A percentile compares a stretch with the other conserved stretches of the same genome.
phyloP scores from a whole-genome alignment of 1,139 yeast genomes.

The Williopsis jadinii region DNA sequence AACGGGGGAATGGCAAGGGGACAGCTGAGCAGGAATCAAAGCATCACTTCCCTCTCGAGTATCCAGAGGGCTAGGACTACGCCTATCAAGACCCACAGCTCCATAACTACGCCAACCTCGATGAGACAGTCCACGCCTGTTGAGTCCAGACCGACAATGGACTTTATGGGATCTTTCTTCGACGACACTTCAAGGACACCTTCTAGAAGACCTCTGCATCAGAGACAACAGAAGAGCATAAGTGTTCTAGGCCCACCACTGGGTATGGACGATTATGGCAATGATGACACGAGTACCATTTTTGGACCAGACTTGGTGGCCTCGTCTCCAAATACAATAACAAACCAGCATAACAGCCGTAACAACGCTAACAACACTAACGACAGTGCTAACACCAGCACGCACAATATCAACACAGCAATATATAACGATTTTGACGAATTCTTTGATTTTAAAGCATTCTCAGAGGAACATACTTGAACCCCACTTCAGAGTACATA shows the following conservation, averaged over 20 bases:
- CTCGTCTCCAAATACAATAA: background rate
- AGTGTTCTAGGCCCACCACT: slow-evolving; percentile 20
- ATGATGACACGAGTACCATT: background rate
- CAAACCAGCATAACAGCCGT: too few species aligned
- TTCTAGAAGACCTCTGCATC: slow-evolving; percentile 3
- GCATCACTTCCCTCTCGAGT: slow-evolving; percentile 17
- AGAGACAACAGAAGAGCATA: slow-evolving; percentile 12
- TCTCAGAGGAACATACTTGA: slow-evolving; percentile 6
- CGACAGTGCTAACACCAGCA: too few species aligned
- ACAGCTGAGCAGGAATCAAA: slow-evolving; percentile 15
- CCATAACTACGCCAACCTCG: slow-evolving; percentile 12
- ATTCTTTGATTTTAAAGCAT: slow-evolving; percentile 19
- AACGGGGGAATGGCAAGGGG: slow-evolving; percentile 1
- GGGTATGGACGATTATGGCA: slow-evolving; percentile 11
- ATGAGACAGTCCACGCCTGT: slow-evolving; percentile 17
- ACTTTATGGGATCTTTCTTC: slow-evolving; percentile 13
- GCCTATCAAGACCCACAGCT: slow-evolving; percentile 14
- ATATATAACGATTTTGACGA: slow-evolving; percentile 6
- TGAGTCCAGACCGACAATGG: slow-evolving; percentile 8
- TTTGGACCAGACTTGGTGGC: background rate
- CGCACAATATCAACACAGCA: too few species aligned
- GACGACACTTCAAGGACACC: slow-evolving; percentile 10
- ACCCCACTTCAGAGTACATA: too few species aligned
- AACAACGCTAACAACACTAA: too few species aligned
- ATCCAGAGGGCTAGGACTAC: slow-evolving; percentile 12